A percentile compares a stretch with the other conserved stretches of the same genome.
These are phyloP conservation scores for Penicillium robsamsonii DNA, from an alignment of 495 filamentous ascomycete species.

Conservation along the genomic window DNA sequence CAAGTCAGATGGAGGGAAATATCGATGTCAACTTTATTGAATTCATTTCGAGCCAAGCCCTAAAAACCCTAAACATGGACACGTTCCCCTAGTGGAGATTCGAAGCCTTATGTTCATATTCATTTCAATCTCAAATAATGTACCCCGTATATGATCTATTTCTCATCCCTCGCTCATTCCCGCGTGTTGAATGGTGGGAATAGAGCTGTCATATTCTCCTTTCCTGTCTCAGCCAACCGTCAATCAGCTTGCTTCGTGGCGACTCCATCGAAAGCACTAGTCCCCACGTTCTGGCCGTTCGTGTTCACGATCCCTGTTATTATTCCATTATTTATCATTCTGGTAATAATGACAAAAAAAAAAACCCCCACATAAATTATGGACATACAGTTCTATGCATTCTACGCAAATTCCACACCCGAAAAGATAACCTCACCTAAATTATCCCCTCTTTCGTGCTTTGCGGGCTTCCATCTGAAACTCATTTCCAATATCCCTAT, in stretches of 20 bases:
- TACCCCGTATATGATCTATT: not conserved
- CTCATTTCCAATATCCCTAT: not conserved
- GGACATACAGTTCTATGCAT: constrained; percentile 1
- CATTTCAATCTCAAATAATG: not conserved
- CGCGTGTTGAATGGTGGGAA: constrained; percentile 14
- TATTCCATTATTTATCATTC: not conserved
- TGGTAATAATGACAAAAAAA: not conserved
- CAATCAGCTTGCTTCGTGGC: not conserved
- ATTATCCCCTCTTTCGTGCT: not conserved
- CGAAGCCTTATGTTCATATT: constrained; percentile 4
- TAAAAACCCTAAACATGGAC: not conserved
- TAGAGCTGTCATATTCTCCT: constrained; percentile 45
- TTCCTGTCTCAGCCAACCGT: constrained; percentile 21
- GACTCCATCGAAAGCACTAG: constrained; percentile 19
- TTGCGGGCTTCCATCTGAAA: not conserved
- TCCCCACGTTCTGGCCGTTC: constrained; percentile 25
- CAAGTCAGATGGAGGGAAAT: constrained; percentile 18
- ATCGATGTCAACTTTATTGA: constrained; percentile 1
- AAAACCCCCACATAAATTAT: not conserved
- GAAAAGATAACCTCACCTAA: not conserved
- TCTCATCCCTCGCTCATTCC: not conserved
- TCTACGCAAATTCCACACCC: constrained; percentile 2
- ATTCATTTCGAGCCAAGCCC: constrained; percentile 8
- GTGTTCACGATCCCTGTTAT: constrained; percentile 1
- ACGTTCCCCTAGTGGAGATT: constrained; percentile 9